Evolutionary conservation across 176 grass and related monocot species (phyloP).

Genomic region (Oryza officinalis): DNA sequence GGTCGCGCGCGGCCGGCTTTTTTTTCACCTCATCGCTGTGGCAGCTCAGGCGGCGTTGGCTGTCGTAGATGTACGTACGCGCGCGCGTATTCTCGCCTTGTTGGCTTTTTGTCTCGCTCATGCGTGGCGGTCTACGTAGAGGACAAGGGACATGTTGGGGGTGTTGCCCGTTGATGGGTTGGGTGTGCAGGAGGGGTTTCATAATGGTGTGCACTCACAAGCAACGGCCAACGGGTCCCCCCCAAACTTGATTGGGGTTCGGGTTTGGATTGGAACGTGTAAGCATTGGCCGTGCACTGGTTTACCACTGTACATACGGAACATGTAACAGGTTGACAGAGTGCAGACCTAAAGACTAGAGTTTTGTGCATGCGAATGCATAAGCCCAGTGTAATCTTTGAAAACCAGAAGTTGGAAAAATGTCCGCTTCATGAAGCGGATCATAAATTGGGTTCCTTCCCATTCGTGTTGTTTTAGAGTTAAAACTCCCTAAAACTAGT

Average conservation of each 20-base stretch:
- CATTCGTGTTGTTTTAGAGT: neutral
- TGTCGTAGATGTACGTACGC: neutral
- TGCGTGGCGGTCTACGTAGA: neutral
- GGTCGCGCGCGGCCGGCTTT: too few relatives aligned
- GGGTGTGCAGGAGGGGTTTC: neutral
- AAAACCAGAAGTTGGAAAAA: too few relatives aligned
- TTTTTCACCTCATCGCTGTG: neutral
- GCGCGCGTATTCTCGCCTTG: neutral
- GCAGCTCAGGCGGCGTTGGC: constrained; percentile 23
- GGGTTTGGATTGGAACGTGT: too few relatives aligned
- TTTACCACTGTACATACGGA: neutral
- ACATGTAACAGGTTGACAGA: neutral
- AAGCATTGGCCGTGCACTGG: neutral
- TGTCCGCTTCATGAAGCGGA: too few relatives aligned
- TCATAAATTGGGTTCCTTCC: neutral
- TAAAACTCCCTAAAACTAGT: neutral
- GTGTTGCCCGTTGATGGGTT: neutral
- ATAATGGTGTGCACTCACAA: constrained; percentile 24
- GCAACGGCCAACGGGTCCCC: constrained; percentile 22
- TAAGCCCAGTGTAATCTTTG: too few relatives aligned
- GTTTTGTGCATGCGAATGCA: too few relatives aligned
- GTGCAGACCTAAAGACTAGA: too few relatives aligned
- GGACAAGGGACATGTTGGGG: constrained; percentile 33
- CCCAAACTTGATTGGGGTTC: neutral
- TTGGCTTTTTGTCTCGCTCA: neutral